Evolutionary conservation across 2,329 filamentous ascomycete genomes (phyloP), one percentile per base, ranked within the genome.

Genomic region (Cryoendolithus antarcticus): DNA sequence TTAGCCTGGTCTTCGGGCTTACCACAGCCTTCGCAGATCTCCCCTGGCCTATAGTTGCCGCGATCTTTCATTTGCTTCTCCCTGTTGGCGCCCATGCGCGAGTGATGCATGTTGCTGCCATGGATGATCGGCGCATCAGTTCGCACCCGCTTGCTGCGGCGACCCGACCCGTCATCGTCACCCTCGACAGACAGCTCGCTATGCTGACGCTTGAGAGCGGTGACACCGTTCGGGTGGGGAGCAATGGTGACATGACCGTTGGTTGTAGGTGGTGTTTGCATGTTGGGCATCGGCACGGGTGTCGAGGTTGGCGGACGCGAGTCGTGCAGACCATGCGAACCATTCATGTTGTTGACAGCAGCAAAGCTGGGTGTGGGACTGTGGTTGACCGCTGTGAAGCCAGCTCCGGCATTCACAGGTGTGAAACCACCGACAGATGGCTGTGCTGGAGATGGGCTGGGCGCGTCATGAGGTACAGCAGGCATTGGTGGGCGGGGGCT

Each of bases 91-190:
- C 82, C 80, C 41, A 89, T 85, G 38, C 89, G 83, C 56, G 93
- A 86, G 54, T 89, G 76, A 44, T 85, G 91, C 86, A 96, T 96
- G 63, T 96, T 86, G 38, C 89, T 96, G 39, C 91, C 91, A 48
- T 86, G 86, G 49, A 98, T 86, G 28, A 85, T 94, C 32, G 89
- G 86, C 29, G 71, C 67, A 57, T 75, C 68, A 70, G 93, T 94
- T 62, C 91, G 93, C 9, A 94, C 70, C 32, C 91, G 78, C 65
- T 98, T 98, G 62, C 88, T 95, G 42, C 89, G 79, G 45, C 91
- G 76, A 47, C 64, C 66, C 39, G 61, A 62, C 32, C 58, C 57
- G 37, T 66, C 65, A 3, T 56, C 53, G 31, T 69, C 66, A 19
- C 15, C 95, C 10, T 68, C 64, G 0, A 51, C 51, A 2, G 50